Conservation (phyloP, 2,329 filamentous ascomycete species). For the Fusarium pilosicola region DNA sequence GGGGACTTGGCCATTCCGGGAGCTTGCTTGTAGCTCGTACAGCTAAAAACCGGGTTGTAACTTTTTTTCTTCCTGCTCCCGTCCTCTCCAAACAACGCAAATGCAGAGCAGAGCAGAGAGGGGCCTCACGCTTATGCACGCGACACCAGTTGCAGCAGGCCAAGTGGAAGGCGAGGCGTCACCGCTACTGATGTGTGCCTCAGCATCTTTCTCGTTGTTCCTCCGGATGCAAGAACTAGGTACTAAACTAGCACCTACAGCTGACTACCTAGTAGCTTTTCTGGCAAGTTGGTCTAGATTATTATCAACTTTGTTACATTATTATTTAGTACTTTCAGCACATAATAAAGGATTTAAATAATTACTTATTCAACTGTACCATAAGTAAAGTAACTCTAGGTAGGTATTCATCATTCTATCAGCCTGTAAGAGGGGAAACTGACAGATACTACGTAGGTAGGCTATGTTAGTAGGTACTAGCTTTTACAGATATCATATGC, state of each 20-base stretch:
- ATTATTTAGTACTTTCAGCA: not conserved
- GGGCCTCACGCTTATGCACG: slow-evolving; percentile 43
- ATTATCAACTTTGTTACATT: not conserved
- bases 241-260: too few relatives aligned
- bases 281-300: not conserved
- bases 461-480: not conserved
- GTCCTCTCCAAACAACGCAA: not conserved
- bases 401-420: not conserved
- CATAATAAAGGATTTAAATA: not conserved
- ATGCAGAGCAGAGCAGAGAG: slow-evolving; percentile 10
- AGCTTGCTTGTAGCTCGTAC: slow-evolving; percentile 16
- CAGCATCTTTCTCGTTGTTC: slow-evolving; percentile 1
- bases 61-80: slow-evolving; percentile 1
- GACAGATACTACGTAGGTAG: too few relatives aligned
- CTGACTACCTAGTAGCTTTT: not conserved
- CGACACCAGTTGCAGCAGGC: slow-evolving; percentile 42
- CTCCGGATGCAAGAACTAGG: not conserved
- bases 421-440: not conserved
- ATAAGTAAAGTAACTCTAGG: not conserved
- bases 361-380: not conserved
- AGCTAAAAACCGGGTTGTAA: slow-evolving; percentile 23
- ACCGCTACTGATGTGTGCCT: slow-evolving; percentile 37
- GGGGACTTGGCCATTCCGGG: slow-evolving; percentile 19
- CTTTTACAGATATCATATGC: not conserved
- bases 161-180: slow-evolving; percentile 34